A percentile compares a stretch with the other conserved stretches of the same genome.
These are phyloP conservation scores for Rubia balearica DNA, from an alignment of 305 asterid genomes.

Conservation along the genomic window DNA sequence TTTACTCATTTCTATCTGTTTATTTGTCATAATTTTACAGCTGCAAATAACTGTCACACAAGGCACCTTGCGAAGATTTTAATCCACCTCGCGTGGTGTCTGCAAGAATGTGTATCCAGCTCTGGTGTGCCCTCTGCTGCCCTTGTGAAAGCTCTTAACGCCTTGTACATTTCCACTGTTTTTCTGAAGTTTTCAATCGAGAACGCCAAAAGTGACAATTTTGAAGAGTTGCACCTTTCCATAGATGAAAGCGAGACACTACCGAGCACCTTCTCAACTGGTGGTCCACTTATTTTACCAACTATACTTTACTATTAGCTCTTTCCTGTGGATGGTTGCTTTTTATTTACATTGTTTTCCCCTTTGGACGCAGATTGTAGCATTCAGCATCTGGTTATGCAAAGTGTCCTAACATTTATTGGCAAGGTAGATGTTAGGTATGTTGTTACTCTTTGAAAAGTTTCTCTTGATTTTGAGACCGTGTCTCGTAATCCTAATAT, in stretches of 20 bases:
- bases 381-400: conserved; percentile 51
- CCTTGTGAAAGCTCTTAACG: conserved; percentile 70
- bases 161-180: conserved; percentile 69
- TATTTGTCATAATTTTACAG: conserved; percentile 37
- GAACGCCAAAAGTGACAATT: conserved; percentile 56
- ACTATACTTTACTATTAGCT: conserved; percentile 7
- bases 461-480: conserved; percentile 20
- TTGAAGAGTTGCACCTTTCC: conserved; percentile 66
- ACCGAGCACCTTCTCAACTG: conserved; percentile 54
- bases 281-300: conserved; percentile 28
- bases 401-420: conserved; percentile 59
- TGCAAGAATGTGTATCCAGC: conserved; percentile 75
- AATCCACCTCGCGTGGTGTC: conserved; percentile 79
- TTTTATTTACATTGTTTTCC: conserved; percentile 11
- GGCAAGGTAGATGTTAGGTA: conserved; percentile 74
- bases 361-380: conserved; percentile 43
- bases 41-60: conserved; percentile 64
- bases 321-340: neutral
- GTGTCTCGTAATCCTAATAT: conserved; percentile 13
- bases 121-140: conserved; percentile 53
- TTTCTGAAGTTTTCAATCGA: conserved; percentile 83
- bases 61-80: conserved; percentile 85
- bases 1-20: neutral
- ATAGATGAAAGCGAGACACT: conserved; percentile 61
- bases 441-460: conserved; percentile 23